A percentile compares a stretch with the other conserved stretches of the same genome.
Evolutionary conservation across 371 early-diverging fungal species (phyloP).

Genomic region (Syncephalastrum racemosum): DNA sequence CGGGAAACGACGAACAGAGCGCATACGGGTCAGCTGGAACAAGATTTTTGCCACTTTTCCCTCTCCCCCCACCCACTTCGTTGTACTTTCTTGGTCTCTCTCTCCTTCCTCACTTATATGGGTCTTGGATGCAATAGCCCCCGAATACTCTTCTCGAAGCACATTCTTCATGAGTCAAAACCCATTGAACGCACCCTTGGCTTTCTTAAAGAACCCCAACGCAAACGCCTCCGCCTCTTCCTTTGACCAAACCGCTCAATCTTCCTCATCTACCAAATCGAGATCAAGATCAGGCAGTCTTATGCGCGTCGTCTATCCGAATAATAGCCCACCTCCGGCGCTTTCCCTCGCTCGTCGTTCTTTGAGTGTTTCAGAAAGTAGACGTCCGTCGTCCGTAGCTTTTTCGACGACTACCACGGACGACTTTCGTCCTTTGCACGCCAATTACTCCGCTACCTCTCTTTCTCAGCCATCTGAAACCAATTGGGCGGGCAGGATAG

Average conservation of each 20-base stretch:
- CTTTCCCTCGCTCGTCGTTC: too few species aligned
- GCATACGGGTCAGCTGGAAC: not conserved
- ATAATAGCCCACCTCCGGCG: too few species aligned
- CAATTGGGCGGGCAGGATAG: constrained; percentile 13
- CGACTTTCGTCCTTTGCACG: not conserved
- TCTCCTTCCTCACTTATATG: constrained; percentile 1
- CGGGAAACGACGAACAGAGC: not conserved
- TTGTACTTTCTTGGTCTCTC: constrained; percentile 3
- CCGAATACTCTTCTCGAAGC: constrained; percentile 1
- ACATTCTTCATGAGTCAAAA: not conserved
- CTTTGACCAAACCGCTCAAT: not conserved
- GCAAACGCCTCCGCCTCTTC: constrained; percentile 1
- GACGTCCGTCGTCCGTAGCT: not conserved
- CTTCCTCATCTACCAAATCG: not conserved
- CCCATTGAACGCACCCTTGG: not conserved
- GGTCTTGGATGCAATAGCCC: not conserved
- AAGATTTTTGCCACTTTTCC: not conserved
- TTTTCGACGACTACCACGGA: not conserved
- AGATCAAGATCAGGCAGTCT: constrained; percentile 5
- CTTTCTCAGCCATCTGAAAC: constrained; percentile 2
- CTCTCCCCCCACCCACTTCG: constrained; percentile 1
- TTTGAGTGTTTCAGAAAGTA: not conserved
- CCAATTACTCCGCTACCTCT: not conserved
- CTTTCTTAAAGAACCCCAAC: constrained; percentile 1
- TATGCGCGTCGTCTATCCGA: constrained; percentile 1